These are phyloP conservation scores for Gymnopilus dilepis DNA, from an alignment of 768 basidiomycete species.

Conservation along the genomic window DNA sequence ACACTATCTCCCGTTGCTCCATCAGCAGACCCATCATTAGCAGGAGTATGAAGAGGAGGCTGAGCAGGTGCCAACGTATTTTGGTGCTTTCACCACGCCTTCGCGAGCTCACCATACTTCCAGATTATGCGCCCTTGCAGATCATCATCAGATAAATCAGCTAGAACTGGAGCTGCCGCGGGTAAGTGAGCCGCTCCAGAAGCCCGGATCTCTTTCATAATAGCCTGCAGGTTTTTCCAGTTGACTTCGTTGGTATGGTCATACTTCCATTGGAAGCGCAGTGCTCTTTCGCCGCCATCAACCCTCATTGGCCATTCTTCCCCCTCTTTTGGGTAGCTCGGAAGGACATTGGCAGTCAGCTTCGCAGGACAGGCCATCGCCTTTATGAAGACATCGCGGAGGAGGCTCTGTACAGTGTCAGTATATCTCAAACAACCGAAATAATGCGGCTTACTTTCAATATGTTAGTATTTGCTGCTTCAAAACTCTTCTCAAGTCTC, in stretches of 20 bases:
- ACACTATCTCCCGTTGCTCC: background rate
- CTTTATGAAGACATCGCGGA: background rate
- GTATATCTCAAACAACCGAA: background rate
- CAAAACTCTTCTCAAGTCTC: background rate
- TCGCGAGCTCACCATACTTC: background rate
- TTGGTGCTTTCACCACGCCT: background rate
- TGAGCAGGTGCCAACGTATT: background rate
- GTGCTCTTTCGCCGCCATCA: background rate
- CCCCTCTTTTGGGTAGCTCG: background rate
- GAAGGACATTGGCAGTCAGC: background rate
- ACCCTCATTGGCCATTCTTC: background rate
- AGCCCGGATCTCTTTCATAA: background rate
- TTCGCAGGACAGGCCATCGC: background rate
- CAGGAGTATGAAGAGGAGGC: background rate
- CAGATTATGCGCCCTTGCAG: background rate
- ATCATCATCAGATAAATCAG: background rate
- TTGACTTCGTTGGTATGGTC: background rate
- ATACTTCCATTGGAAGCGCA: background rate
- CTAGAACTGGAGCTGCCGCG: background rate
- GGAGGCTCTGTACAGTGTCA: background rate
- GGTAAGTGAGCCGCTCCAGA: background rate
- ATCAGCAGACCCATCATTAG: background rate
- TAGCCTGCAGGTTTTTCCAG: background rate
- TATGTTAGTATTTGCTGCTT: background rate
- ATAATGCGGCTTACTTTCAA: background rate